These are phyloP conservation scores for Magnaporthiopsis rhizophila DNA, from an alignment of 2,329 filamentous ascomycete genomes.

Conservation along the genomic window DNA sequence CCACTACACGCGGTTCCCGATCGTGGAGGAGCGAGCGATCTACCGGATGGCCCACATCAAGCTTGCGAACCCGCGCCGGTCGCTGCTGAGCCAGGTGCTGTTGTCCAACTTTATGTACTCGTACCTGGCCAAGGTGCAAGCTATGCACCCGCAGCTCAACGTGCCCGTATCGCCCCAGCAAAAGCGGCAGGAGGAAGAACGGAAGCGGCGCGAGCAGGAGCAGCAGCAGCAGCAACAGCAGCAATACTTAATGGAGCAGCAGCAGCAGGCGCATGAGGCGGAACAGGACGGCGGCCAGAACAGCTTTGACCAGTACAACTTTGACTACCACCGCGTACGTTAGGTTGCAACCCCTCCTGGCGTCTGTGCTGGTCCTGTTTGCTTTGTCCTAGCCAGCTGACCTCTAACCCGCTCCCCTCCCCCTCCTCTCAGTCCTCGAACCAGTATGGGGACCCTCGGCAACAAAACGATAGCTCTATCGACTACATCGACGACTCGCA, in stretches of 20 bases:
- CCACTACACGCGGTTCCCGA: constrained; percentile 90
- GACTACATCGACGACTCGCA: constrained; percentile 26
- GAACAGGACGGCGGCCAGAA: constrained; percentile 16
- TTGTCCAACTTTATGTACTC: constrained; percentile 99
- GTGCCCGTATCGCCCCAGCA: constrained; percentile 69
- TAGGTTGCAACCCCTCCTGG: not conserved
- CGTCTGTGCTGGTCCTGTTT: not conserved
- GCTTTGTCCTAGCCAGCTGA: not conserved
- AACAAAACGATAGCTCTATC: constrained; percentile 16
- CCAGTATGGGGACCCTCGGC: constrained; percentile 21
- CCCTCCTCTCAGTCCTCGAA: constrained; percentile 17
- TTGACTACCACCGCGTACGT: constrained; percentile 29
- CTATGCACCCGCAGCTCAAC: constrained; percentile 95
- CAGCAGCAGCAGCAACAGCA: constrained; percentile 30
- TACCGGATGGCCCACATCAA: constrained; percentile 99
- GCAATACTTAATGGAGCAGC: constrained; percentile 12
- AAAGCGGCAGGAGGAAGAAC: constrained; percentile 31
- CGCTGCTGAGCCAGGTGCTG: constrained; percentile 87
- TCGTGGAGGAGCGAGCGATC: constrained; percentile 91
- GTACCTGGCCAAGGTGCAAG: constrained; percentile 95
- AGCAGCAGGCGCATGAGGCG: constrained; percentile 14
- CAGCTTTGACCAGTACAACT: constrained; percentile 22
- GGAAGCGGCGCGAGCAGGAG: constrained; percentile 39
- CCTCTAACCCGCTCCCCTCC: not conserved
- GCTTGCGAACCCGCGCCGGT: constrained; percentile 89